These are phyloP conservation scores for Cetradonia linearis DNA, from an alignment of 495 filamentous ascomycete species.

Conservation along the genomic window DNA sequence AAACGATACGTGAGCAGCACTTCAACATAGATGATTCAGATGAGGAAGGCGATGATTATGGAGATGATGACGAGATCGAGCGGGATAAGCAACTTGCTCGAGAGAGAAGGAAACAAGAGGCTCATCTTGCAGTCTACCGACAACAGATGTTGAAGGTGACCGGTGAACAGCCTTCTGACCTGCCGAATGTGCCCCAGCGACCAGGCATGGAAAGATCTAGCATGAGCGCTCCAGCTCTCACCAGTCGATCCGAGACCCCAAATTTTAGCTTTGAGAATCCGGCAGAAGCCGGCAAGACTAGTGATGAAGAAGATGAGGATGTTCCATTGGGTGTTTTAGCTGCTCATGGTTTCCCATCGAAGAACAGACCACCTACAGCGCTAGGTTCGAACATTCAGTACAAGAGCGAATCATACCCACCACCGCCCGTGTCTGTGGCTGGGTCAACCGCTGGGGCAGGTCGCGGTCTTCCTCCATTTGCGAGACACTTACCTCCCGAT, in stretches of 20 bases:
- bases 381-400: conserved; percentile 44
- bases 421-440: conserved; percentile 37
- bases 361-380: conserved; percentile 63
- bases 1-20: conserved; percentile 47
- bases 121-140: conserved; percentile 79
- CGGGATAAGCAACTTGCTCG: conserved; percentile 60
- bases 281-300: conserved; percentile 36
- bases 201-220: conserved; percentile 35
- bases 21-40: conserved; percentile 40
- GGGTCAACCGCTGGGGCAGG: conserved; percentile 35
- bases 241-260: conserved; percentile 28
- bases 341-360: conserved; percentile 86
- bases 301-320: conserved; percentile 74
- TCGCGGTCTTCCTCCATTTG: conserved; percentile 67
- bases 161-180: conserved; percentile 50
- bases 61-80: conserved; percentile 79
- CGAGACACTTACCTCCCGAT: conserved; percentile 74
- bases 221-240: conserved; percentile 38
- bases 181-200: conserved; percentile 26
- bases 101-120: conserved; percentile 80
- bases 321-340: conserved; percentile 79
- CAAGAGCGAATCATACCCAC: conserved; percentile 28
- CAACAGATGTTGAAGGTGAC: conserved; percentile 98
- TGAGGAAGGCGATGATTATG: conserved; percentile 48
- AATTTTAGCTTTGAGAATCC: conserved; percentile 31